Evolutionary conservation across 495 filamentous ascomycete genomes (phyloP), one percentile per base, ranked within the genome.

Genomic region (Penicillium riverlandense): DNA sequence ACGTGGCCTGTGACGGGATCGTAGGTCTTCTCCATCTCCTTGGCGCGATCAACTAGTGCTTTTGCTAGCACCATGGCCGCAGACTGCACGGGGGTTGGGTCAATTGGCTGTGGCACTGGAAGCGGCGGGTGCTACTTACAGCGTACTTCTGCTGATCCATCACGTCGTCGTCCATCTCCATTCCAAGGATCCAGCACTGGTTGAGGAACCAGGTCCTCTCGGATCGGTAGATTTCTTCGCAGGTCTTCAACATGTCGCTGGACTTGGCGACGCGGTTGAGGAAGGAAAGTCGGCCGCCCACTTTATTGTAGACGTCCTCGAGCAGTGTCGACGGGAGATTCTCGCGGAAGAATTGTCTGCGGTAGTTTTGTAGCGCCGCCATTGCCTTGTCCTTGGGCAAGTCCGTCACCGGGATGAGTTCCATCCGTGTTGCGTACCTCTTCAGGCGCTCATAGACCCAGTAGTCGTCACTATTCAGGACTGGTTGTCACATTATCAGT

Each of bases 71-170:
- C 87, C 80, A 97, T 92, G 11, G 92, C 90, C 7, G 91, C 88
- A 10, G 89, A 86, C 76, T 88, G 31, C 22, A 4, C 22, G 22
- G 22, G 4, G 38, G 11, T 38, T 34, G 7, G 13, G 9, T 15
- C 22, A 38, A 27, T 55, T 47, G 49, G 35, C 10, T 12, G 6
- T 34, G 3, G 29, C 35, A 27, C n/a, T 9, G 22, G 8, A 8
- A 14, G 33, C 11, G 16, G 2, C 16, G 7, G 29, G 11, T 10
- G 30, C 10, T 30, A 71, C 82, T 62, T 64, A 88, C 84, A 29
- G 91, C 84, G 67, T 85, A 92, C 59, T 98, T 98, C 52, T 97
- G 92, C 65, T 96, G 84, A 57, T 97, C 89, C 92, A 98, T 97
- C 33, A 96, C 92, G 65, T 98, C 92, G 67, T 98, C 92, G 53